phyloP scores from a whole-genome alignment of 176 grass and related monocot genomes.

The Lolium rigidum region DNA sequence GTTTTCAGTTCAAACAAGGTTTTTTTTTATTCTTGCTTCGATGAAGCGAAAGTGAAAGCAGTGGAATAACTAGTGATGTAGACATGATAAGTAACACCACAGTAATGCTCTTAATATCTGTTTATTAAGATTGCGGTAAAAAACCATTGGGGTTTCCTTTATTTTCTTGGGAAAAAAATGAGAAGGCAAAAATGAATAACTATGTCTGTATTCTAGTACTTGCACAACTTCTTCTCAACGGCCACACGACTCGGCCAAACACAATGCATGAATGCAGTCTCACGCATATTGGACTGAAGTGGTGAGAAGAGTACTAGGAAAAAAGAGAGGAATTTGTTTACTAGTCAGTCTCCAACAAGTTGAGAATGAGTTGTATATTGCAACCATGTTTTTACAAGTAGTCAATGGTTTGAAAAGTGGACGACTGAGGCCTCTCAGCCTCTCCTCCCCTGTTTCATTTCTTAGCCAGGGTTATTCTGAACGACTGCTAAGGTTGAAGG shows the following conservation, averaged over 20 bases:
- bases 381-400: not conserved
- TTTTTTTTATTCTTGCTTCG: not conserved
- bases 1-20: not conserved
- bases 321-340: not conserved
- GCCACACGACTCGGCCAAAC: not conserved
- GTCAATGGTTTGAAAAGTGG: not conserved
- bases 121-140: constrained; percentile 5
- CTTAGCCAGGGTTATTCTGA: constrained; percentile 4
- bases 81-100: constrained; percentile 1
- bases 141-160: not conserved
- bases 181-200: not conserved
- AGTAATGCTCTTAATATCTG: not conserved
- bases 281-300: not conserved
- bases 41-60: not conserved
- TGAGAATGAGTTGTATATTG: not conserved
- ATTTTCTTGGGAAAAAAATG: not conserved
- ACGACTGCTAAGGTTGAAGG: not conserved
- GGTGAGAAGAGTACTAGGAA: constrained; percentile 19
- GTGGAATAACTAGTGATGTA: not conserved
- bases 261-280: not conserved
- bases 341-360: constrained; percentile 23
- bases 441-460: constrained; percentile 10
- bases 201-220: not conserved
- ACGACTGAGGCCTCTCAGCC: not conserved
- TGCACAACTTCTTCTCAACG: not conserved